phyloP scores from a whole-genome alignment of 768 basidiomycete genomes.

The Mycena crocata region DNA sequence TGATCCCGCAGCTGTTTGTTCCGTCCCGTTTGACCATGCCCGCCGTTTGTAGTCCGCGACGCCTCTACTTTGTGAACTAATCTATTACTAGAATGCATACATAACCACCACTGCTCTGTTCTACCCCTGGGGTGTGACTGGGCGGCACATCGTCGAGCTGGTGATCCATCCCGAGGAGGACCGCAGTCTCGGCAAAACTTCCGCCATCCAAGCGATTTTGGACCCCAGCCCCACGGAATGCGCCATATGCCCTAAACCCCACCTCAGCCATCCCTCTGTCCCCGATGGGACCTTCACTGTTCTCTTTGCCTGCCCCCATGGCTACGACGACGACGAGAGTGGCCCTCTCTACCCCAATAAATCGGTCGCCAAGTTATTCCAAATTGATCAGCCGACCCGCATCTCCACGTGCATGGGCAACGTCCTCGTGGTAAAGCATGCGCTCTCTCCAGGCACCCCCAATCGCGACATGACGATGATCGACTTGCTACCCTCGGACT shows the following conservation, averaged over 20 bases:
- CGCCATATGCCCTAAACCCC: background rate
- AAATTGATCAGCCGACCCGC: no score
- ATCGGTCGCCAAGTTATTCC: background rate
- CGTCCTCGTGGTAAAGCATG: slow-evolving; percentile 1
- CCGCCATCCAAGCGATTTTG: background rate
- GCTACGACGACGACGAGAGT: background rate
- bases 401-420: background rate
- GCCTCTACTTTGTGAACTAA: background rate
- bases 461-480: background rate
- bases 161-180: background rate
- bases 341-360: background rate
- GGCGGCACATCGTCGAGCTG: background rate
- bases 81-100: background rate
- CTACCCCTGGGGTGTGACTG: background rate
- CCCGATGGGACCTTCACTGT: background rate
- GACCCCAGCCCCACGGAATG: background rate
- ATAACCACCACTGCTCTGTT: background rate
- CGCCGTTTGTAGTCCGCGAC: no score
- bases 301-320: background rate
- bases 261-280: background rate
- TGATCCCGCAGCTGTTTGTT: no score
- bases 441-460: background rate
- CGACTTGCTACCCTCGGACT: background rate
- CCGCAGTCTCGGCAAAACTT: background rate
- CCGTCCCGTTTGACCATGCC: background rate